These are phyloP conservation scores for Sparassis latifolia DNA, from an alignment of 1,284 basidiomycete species.

Conservation along the genomic window DNA sequence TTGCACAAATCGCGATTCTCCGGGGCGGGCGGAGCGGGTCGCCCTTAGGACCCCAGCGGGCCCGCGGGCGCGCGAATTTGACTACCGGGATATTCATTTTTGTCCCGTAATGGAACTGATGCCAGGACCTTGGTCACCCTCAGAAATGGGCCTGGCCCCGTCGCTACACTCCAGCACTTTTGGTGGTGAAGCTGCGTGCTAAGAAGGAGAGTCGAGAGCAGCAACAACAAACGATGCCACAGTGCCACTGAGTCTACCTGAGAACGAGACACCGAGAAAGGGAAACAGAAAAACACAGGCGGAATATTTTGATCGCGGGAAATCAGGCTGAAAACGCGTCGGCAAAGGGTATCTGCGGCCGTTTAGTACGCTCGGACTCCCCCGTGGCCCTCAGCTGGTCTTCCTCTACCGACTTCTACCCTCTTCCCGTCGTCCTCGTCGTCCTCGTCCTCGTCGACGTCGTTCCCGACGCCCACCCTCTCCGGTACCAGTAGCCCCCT, in stretches of 20 bases:
- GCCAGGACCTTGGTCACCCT: too few species aligned
- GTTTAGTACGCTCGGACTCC: slow-evolving; percentile 12
- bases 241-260: not conserved
- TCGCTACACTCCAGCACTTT: too few species aligned
- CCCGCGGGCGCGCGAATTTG: too few species aligned
- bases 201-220: too few species aligned
- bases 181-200: too few species aligned
- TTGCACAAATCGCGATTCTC: too few species aligned
- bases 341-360: slow-evolving; percentile 17
- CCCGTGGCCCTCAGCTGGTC: slow-evolving; percentile 20
- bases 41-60: too few species aligned
- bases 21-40: too few species aligned
- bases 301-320: slow-evolving; percentile 12
- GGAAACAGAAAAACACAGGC: slow-evolving; percentile 8
- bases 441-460: not conserved
- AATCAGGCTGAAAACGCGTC: slow-evolving; percentile 15
- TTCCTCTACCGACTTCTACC: slow-evolving; percentile 5
- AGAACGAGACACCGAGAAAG: slow-evolving; percentile 3
- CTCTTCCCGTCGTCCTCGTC: slow-evolving; percentile 10
- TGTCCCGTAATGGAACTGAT: too few species aligned
- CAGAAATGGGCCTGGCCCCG: too few species aligned
- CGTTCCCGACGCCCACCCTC: not conserved
- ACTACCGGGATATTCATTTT: too few species aligned
- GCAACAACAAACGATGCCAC: too few species aligned
- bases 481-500: slow-evolving; percentile 3